A percentile compares a stretch with the other conserved stretches of the same genome.
phyloP scores from a whole-genome alignment of 306 rosid genomes.

The Psophocarpus tetragonolobus region DNA sequence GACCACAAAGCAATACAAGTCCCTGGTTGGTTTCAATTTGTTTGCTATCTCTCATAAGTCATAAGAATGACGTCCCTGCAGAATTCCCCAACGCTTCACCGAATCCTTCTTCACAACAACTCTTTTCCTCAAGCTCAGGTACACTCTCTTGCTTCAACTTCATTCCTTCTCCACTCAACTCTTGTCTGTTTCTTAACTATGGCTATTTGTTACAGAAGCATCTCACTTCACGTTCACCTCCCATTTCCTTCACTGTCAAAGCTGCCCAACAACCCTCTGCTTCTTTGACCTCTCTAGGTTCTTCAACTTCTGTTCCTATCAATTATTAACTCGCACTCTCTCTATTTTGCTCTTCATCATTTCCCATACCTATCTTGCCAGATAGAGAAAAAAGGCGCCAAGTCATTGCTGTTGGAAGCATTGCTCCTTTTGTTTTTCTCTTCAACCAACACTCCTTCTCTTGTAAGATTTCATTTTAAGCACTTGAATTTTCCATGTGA shows the following conservation, averaged over 20 bases:
- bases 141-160: neutral
- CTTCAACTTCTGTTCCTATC: neutral
- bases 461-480: constrained; percentile 66
- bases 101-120: constrained; percentile 55
- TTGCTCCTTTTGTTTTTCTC: constrained; percentile 62
- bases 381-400: constrained; percentile 87
- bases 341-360: neutral
- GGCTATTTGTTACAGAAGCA: constrained; percentile 52
- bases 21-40: neutral
- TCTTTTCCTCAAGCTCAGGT: constrained; percentile 90
- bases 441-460: constrained; percentile 61
- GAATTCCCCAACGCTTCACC: constrained; percentile 64
- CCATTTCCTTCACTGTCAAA: constrained; percentile 55
- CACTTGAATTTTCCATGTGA: constrained; percentile 29
- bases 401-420: constrained; percentile 58
- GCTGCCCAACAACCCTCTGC: constrained; percentile 49
- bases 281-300: constrained; percentile 68
- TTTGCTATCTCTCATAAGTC: constrained; percentile 9
- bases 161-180: too few relatives aligned
- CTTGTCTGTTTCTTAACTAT: neutral
- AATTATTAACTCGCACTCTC: neutral
- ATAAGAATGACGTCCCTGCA: constrained; percentile 71
- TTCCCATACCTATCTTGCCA: constrained; percentile 48
- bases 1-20: constrained; percentile 30
- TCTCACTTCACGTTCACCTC: constrained; percentile 46